Base-by-base conservation (phyloP, 495 filamentous ascomycete genomes). In the Penicillium mononematosum region DNA sequence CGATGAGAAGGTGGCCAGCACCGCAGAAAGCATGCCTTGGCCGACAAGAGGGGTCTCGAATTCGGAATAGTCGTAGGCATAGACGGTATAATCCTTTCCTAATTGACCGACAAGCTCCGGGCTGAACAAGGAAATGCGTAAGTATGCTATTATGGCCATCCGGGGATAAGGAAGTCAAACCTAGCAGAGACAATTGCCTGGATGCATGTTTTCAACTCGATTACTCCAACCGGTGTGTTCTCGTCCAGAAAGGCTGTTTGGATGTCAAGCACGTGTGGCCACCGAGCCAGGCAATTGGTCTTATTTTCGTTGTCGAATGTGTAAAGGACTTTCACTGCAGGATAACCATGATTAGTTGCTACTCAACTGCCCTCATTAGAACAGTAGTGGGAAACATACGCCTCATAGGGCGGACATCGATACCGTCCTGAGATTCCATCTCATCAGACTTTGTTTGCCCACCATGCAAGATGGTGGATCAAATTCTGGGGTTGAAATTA, bases 21-120 rank as follows among this genome's bases (percentile, higher is more conserved):
- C 86, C 84, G 88, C 88, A 55, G 94, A 98, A 22, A 98, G 81
- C 89, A 98, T 90, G 53, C 94, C 94, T 70, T 97, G 95, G 17
- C 94, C 94, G 11, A 97, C 93, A 55, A 97, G 82, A 45, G 94
- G 94, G 6, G 86, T 88, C 59, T 96, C 92, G 55, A 88, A 88
- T 72, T 98, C 94, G 7, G 94, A 98, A 72, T 91, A 98, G 66
- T 98, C 94, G 73, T 90, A 92, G 20, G 94, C 93, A 72, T 98
- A 98, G 54, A 98, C 86, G 12, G 91, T 96, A 66, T 95, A 98
- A 74, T 98, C 95, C 59, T 86, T 89, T 51, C 91, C 91, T 36
- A 88, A 78, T 58, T 87, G 85, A 41, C 88, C 87, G 50, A 96
- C 81, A 24, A 98, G 76, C 74, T 98, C 94, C 39, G 94, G 94